Evolutionary conservation across 2,329 filamentous ascomycete genomes (phyloP).

Genomic region (Cadophora gregata): DNA sequence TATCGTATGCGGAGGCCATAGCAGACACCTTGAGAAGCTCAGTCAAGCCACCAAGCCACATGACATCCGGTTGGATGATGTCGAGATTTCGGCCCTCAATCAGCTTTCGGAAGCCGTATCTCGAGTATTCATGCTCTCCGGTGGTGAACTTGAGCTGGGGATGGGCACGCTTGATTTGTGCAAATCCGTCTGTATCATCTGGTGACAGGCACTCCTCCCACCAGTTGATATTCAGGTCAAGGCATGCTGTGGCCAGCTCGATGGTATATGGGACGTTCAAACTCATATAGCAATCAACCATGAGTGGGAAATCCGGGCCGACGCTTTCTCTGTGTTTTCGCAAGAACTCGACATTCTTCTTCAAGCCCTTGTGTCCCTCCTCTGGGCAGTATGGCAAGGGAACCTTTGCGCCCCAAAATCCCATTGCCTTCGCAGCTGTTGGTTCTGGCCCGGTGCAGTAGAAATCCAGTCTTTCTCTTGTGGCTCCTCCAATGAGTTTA

Average conservation of each 20-base stretch:
- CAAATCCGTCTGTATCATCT: conserved; percentile 91
- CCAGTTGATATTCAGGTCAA: conserved; percentile 91
- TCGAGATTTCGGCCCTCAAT: conserved; percentile 91
- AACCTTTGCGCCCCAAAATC: conserved; percentile 91
- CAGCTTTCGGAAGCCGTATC: conserved; percentile 93
- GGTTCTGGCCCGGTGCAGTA: conserved; percentile 95
- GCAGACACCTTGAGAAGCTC: conserved; percentile 89
- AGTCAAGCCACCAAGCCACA: conserved; percentile 95
- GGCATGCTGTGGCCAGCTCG: conserved; percentile 82
- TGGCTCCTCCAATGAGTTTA: conserved; percentile 91
- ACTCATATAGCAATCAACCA: conserved; percentile 98
- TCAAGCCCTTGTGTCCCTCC: conserved; percentile 80
- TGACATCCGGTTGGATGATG: conserved; percentile 94
- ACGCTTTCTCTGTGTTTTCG: conserved; percentile 83
- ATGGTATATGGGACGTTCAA: conserved; percentile 93
- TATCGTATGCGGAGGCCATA: conserved; percentile 90
- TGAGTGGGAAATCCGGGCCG: conserved; percentile 88
- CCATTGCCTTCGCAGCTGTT: conserved; percentile 78
- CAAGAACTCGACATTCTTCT: conserved; percentile 90
- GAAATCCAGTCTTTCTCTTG: conserved; percentile 81
- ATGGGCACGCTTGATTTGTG: conserved; percentile 87
- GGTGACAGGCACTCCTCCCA: conserved; percentile 95
- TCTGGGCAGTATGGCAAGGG: conserved; percentile 89
- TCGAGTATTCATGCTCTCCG: conserved; percentile 93
- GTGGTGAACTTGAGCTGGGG: conserved; percentile 93